A percentile compares a stretch with the other conserved stretches of the same genome.
Conservation (phyloP, 176 grass and related monocot genomes). For the Rhipidocladum racemiflorum region DNA sequence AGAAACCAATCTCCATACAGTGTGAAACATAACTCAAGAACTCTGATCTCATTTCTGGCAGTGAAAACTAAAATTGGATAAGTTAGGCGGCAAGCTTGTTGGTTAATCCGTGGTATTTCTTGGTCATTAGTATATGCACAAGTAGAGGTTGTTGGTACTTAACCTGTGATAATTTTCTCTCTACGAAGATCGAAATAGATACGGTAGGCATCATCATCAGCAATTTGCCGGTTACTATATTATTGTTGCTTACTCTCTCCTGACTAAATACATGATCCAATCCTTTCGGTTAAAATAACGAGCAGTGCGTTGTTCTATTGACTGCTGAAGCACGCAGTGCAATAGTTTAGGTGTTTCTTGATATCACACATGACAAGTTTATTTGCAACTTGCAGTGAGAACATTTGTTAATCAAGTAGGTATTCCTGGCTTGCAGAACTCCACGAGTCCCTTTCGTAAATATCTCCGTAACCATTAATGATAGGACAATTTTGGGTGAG, state of each 20-base stretch:
- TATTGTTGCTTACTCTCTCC: conserved; percentile 36
- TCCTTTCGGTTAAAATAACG: conserved; percentile 25
- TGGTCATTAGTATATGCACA: conserved; percentile 33
- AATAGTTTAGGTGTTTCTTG: conserved; percentile 33
- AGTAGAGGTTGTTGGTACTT: conserved; percentile 39
- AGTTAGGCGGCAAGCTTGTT: conserved; percentile 5
- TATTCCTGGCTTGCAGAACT: conserved; percentile 31
- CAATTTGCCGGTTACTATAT: conserved; percentile 50
- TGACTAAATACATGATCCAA: conserved; percentile 45
- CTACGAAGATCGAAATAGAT: conserved; percentile 37
- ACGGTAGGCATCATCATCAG: conserved; percentile 37
- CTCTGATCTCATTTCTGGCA: background rate
- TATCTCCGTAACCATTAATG: conserved; percentile 13
- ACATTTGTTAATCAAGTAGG: conserved; percentile 30
- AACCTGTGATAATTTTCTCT: conserved; percentile 26
- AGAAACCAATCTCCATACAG: background rate
- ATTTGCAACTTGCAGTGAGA: conserved; percentile 43
- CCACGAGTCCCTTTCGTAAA: conserved; percentile 37
- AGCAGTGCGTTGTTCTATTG: conserved; percentile 35
- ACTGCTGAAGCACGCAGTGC: conserved; percentile 23
- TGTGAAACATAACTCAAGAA: conserved; percentile 24
- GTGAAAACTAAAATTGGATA: conserved; percentile 7
- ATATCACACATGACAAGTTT: conserved; percentile 38
- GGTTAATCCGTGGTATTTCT: conserved; percentile 10
- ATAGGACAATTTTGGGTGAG: background rate